Conservation (phyloP, 2,329 filamentous ascomycete genomes). For the Talaromyces sp. region DNA sequence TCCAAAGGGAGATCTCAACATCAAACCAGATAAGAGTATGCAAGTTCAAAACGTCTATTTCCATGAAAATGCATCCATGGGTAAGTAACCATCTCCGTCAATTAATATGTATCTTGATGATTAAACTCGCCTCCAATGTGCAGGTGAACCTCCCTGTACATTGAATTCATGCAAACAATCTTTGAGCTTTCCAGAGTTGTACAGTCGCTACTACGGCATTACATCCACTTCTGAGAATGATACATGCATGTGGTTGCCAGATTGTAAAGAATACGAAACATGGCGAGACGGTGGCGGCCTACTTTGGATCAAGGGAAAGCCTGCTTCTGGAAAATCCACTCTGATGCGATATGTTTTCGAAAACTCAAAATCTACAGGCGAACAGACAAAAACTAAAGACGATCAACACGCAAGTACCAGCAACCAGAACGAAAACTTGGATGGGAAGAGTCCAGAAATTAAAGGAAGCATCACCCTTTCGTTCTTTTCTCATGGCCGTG, state of each 20-base stretch:
- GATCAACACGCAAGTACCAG: background rate
- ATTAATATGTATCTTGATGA: background rate
- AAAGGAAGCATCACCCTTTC: background rate
- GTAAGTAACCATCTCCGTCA: background rate
- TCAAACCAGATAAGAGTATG: background rate
- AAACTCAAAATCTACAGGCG: background rate
- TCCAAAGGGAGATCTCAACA: background rate
- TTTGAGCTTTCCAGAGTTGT: background rate
- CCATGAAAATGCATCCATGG: background rate
- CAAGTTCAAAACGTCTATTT: background rate
- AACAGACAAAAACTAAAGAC: background rate
- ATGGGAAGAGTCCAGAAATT: background rate
- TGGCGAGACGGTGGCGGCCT: background rate
- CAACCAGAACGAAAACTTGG: too few species aligned
- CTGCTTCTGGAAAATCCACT: background rate
- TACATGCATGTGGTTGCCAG: background rate
- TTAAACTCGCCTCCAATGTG: background rate
- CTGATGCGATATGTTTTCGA: background rate
- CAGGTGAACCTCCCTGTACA: background rate
- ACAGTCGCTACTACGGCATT: background rate
- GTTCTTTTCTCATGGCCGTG: background rate
- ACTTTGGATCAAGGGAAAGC: conserved; percentile 1
- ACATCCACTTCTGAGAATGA: background rate
- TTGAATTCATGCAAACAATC: background rate
- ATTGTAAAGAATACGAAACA: background rate